Percentiles rank a stretch among this genome's conserved stretches.
These are phyloP conservation scores for Gossypium davidsonii DNA, from an alignment of 441 rosid species.

Conservation along the genomic window DNA sequence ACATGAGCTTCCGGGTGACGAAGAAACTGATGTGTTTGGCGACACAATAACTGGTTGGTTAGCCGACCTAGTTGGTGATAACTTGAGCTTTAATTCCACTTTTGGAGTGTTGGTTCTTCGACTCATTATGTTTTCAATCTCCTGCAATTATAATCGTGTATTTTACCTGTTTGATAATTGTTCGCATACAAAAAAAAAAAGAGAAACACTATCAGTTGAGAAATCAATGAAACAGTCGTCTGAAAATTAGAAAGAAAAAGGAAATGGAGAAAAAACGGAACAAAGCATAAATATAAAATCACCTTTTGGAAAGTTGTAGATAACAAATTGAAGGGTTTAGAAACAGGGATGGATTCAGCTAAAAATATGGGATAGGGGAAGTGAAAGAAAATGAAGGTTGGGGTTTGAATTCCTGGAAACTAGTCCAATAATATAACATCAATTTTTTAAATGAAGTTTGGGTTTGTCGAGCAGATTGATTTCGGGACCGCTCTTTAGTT, in stretches of 20 bases:
- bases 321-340: neutral
- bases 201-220: too few relatives aligned
- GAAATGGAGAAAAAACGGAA: neutral
- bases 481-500: neutral
- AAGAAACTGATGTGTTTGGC: conserved; percentile 11
- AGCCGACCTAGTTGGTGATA: conserved; percentile 20
- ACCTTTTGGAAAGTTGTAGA: neutral
- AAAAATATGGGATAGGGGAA: neutral
- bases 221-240: too few relatives aligned
- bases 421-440: neutral
- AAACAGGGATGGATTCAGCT: neutral
- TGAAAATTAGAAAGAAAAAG: too few relatives aligned
- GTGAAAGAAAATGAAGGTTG: neutral
- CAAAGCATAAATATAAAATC: neutral
- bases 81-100: conserved; percentile 31
- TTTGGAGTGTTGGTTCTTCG: conserved; percentile 18
- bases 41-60: neutral
- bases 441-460: neutral
- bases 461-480: neutral
- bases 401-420: neutral
- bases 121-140: conserved; percentile 12
- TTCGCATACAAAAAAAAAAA: too few relatives aligned
- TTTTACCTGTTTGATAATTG: neutral
- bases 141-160: neutral
- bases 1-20: conserved; percentile 30